phyloP scores from a whole-genome alignment of 2,329 filamentous ascomycete genomes.

The Sclerotinia spermophila region DNA sequence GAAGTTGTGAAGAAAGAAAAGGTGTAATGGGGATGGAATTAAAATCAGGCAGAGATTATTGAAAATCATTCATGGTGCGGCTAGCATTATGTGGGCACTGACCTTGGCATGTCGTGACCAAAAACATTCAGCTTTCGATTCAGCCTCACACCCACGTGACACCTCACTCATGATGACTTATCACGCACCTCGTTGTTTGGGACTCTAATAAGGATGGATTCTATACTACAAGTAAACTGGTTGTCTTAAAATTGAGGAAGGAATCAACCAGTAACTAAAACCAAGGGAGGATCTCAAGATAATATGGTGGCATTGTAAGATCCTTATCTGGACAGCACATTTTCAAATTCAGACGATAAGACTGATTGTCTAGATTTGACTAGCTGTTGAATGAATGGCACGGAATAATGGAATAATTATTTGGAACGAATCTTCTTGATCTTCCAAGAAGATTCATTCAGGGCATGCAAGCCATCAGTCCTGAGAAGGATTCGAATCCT shows the following conservation, averaged over 20 bases:
- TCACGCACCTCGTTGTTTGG: neutral
- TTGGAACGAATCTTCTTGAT: neutral
- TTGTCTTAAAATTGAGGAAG: neutral
- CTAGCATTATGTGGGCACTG: neutral
- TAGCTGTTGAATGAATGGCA: neutral
- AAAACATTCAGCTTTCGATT: neutral
- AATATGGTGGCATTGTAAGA: neutral
- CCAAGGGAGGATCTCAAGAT: neutral
- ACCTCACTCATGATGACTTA: neutral
- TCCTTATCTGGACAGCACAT: neutral
- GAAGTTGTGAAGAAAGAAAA: neutral
- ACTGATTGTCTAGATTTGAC: neutral
- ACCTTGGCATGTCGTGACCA: neutral
- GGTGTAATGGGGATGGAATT: neutral
- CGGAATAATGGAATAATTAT: neutral
- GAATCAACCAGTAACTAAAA: neutral
- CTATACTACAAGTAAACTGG: neutral
- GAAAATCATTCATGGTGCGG: neutral
- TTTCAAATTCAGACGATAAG: neutral
- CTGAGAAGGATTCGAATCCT: constrained; percentile 1
- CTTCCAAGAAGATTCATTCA: neutral
- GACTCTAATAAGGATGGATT: neutral
- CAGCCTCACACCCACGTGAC: neutral
- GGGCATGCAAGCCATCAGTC: neutral
- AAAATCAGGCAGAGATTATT: neutral